Percentiles rank a stretch among this genome's conserved stretches.
These are phyloP conservation scores for Dioscorea zingiberensis DNA, from an alignment of 106 monocot genomes.

Conservation along the genomic window DNA sequence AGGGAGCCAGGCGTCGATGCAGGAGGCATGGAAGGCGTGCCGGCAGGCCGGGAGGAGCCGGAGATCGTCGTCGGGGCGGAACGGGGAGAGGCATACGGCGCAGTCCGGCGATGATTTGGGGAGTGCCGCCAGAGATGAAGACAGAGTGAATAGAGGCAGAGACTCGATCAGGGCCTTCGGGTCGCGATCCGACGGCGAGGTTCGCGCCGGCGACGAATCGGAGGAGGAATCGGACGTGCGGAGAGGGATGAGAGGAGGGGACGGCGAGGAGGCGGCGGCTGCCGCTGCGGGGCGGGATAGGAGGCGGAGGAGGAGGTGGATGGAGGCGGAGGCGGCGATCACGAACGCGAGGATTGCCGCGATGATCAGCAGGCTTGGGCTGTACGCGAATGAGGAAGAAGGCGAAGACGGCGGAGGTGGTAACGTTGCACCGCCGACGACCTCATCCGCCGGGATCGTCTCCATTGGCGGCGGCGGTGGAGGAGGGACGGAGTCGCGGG, in stretches of 20 bases:
- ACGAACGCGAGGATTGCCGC: constrained; percentile 48
- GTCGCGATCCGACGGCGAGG: constrained; percentile 13
- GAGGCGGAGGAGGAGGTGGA: constrained; percentile 64
- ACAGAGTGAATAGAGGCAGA: constrained; percentile 71
- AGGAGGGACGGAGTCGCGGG: background rate
- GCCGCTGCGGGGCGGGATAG: constrained; percentile 25
- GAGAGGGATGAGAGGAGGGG: background rate
- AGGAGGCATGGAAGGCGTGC: constrained; percentile 87
- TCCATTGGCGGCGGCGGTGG: constrained; percentile 11
- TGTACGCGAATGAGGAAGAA: background rate
- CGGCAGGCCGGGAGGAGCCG: constrained; percentile 91
- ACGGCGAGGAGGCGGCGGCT: background rate
- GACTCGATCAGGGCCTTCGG: constrained; percentile 43
- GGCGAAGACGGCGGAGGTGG: background rate
- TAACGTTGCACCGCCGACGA: background rate
- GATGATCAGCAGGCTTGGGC: constrained; percentile 53
- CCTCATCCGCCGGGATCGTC: background rate
- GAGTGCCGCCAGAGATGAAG: background rate
- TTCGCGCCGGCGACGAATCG: background rate
- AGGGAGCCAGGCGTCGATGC: constrained; percentile 92
- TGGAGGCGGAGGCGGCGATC: constrained; percentile 40
- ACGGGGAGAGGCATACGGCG: constrained; percentile 85
- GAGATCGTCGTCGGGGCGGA: constrained; percentile 65
- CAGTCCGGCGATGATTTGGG: constrained; percentile 27
- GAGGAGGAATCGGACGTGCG: background rate